Evolutionary conservation across 495 filamentous ascomycete genomes (phyloP), one percentile per base, ranked within the genome.

Genomic region (Sphaerosporella brunnea): DNA sequence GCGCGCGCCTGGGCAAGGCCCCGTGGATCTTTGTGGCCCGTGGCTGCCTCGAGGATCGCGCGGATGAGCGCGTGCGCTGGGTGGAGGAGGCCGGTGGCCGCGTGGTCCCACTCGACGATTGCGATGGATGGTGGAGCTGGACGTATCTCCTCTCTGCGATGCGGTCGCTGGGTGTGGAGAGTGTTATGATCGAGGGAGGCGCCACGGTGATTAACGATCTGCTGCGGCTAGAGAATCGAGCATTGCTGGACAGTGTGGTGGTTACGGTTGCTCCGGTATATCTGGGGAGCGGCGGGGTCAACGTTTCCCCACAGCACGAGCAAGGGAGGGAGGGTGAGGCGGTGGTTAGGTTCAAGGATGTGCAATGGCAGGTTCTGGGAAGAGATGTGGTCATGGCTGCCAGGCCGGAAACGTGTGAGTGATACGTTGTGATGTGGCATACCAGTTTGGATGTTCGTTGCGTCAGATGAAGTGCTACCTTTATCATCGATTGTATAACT

Each of bases 171-270:
- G 78, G 79, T 0, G 65, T 92, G 47, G 66, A 70, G 20, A 88
- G 82, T 53, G 70, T 93, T 23, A 93, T 93, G 86, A 69, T 93
- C 32, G 86, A 93, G 63, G 85, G 85, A 0, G 85, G 85, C 13
- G 84, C 74, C 2, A 70, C 70, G 16, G 73, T 93, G 39, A 78
- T 93, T 53, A 82, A 82, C 55, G 73, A 79, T 43, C 66, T 94
- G 11, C 65, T 94, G 15, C 65, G 68, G 28, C 63, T 67, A 13
- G 68, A 72, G 44, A 75, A 81, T 50, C 64, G 71, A n/a, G 58
- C 62, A 36, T 66, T 86, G 19, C 70, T 94, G 39, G 69, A 77
- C 53, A 75, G 75, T 9, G 76, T 93, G 19, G 74, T 94, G 52
- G 69, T 92, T 48, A 93, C 86, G 0, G 72, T 93, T 52, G 84